Conservation (phyloP, 2,329 filamentous ascomycete species). For the Botryotinia calthae region DNA sequence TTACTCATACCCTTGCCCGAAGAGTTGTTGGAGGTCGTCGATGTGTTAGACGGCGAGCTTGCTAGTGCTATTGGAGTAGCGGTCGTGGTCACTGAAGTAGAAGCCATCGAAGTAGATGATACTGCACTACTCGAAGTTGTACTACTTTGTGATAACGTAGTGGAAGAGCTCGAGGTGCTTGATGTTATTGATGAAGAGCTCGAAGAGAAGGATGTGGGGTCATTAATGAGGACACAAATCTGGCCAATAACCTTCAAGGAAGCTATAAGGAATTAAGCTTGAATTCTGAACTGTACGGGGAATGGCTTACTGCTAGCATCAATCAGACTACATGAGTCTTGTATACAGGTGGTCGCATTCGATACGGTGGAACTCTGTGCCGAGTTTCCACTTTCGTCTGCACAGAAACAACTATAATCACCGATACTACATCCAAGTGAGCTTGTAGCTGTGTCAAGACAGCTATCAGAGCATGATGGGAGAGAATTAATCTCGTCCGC, state of each 20-base stretch:
- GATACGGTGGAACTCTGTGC: constrained; percentile 4
- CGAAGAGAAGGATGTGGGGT: constrained; percentile 8
- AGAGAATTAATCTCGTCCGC: constrained; percentile 14
- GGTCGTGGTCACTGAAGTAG: background rate
- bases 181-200: constrained; percentile 9
- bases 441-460: background rate
- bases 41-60: background rate
- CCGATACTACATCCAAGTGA: constrained; percentile 8
- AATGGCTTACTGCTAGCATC: constrained; percentile 13
- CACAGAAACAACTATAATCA: constrained; percentile 16
- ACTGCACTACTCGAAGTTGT: background rate
- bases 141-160: constrained; percentile 7
- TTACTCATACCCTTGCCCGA: background rate
- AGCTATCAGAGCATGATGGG: constrained; percentile 15
- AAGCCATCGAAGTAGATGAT: background rate
- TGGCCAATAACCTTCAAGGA: constrained; percentile 19
- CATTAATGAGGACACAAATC: constrained; percentile 18
- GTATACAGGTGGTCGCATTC: constrained; percentile 18
- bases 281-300: background rate
- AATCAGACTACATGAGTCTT: constrained; percentile 16
- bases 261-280: constrained; percentile 12
- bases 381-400: constrained; percentile 3
- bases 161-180: constrained; percentile 8
- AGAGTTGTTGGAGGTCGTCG: background rate
- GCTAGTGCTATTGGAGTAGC: background rate